A percentile compares a stretch with the other conserved stretches of the same genome.
These are phyloP conservation scores for Zoysia matrella DNA, from an alignment of 202 grass and related monocot genomes.

Conservation along the genomic window DNA sequence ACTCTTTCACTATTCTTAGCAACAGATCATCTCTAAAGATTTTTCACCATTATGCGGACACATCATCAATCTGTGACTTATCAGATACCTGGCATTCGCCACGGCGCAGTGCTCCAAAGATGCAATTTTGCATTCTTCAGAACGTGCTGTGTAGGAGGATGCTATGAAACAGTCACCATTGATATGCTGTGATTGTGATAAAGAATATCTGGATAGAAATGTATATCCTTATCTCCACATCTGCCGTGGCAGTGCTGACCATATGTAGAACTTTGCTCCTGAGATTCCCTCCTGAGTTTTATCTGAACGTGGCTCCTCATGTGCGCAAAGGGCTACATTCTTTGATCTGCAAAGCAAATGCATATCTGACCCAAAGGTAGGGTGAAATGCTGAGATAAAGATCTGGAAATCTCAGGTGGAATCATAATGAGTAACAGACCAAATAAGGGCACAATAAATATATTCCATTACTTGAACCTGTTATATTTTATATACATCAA, in stretches of 20 bases:
- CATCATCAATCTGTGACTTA: background rate
- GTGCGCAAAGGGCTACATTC: constrained; percentile 24
- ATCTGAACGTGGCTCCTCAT: constrained; percentile 47
- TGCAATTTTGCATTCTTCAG: constrained; percentile 20
- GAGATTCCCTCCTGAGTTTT: constrained; percentile 31
- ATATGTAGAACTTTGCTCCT: constrained; percentile 34
- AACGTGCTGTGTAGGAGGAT: constrained; percentile 26
- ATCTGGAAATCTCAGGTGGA: constrained; percentile 17
- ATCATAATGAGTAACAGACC: background rate
- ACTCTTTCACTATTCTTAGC: constrained; percentile 6
- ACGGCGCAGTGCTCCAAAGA: background rate
- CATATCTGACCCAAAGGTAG: constrained; percentile 30
- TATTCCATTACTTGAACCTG: constrained; percentile 30
- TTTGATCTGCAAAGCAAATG: constrained; percentile 14
- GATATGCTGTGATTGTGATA: background rate
- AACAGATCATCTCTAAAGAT: background rate
- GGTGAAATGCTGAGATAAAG: background rate
- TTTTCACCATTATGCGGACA: background rate
- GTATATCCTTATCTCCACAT: constrained; percentile 53
- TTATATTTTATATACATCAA: constrained; percentile 28
- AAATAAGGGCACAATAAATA: constrained; percentile 26
- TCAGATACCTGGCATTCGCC: constrained; percentile 23
- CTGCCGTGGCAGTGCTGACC: constrained; percentile 13
- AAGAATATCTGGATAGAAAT: constrained; percentile 35
- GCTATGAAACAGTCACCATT: constrained; percentile 27